Evolutionary conservation across 2,329 filamentous ascomycete genomes (phyloP), one percentile per base, ranked within the genome.

Genomic region (Talaromyces sp.): DNA sequence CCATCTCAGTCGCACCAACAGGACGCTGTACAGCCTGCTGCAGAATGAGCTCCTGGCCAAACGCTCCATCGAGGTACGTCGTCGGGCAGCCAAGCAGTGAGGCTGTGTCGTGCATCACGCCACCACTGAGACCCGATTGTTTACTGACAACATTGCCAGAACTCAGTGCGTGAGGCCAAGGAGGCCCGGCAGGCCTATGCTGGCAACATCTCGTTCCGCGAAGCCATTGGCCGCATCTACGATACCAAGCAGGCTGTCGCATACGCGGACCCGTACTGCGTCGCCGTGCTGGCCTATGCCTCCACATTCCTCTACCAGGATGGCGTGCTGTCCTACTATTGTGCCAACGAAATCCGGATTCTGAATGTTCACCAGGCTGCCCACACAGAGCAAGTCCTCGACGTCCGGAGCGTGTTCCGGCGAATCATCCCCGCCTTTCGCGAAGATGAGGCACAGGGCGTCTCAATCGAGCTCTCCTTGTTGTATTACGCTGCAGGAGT

Each of bases 281-380:
- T 83, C 17, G 82, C 81, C 2, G 76, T 86, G 0, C 69, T 91
- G 32, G 88, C 82, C 3, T 77, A 84, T 57, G 86, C 82, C 3
- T 81, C 85, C 26, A 78, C 80, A 3, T 90, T 87, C 71, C 52
- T 86, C 1, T 91, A 89, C 69, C 77, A 78, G 19, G 80, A 85
- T 60, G 87, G 89, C 6, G 78, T 84, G 11, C 74, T 92, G 17
- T 90, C 87, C 66, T 88, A 91, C 68, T 80, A 84, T 11, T 69
- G 79, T 46, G 78, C 80, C 56, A 73, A 76, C 53, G 75, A 73
- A 41, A 77, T 92, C 27, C 82, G 84, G 3, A 71, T 90, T 27
- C 76, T 89, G 54, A 78, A 88, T 62, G 73, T 90, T 19, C 82
- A 85, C 65, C 68, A 70, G 8, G 78, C 80, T 0, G 76, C 75